Base-by-base conservation (phyloP, 1,284 basidiomycete genomes). In the Cryptococcus wingfieldii region DNA sequence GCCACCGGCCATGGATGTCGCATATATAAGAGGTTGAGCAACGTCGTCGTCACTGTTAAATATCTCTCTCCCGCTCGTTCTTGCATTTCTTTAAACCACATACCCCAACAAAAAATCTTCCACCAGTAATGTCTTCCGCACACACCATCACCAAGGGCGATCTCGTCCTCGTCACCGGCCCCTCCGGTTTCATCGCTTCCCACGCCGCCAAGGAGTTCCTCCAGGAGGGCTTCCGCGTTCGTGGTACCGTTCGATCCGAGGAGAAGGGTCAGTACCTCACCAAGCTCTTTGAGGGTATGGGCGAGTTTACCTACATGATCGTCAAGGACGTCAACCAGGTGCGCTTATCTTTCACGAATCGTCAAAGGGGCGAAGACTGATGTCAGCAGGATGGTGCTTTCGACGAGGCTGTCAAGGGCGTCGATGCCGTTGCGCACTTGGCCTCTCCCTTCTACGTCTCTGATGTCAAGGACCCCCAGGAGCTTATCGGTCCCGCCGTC, bases 401-500 rank as follows among this genome's bases (percentile, higher is more conserved):
- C 62, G 84, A 87, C 65, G 81, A 84, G 45, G 84, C 83, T 0
- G 83, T 87, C 37, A 82, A 83, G 65, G 85, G 79, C 8, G 81
- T 87, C 5, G 82, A 85, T 61, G 85, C 78, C 2, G 82, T 87
- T 18, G 65, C 70, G 18, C 56, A 60, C 50, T 52, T 64, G 45
- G 64, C 64, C 45, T 60, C 59, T 7, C 69, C 68, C 0, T 73
- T 73, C 70, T 66, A 73, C 64, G 59, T 66, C 55, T 57, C 47
- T 13, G 56, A 69, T 46, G 66, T 66, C n/a, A 60, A 75, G 23
- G 69, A 72, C 51, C 70, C 72, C 31, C 61, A 75, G 28, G 83
- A 84, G 50, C 67, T 86, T n/a, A 81, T 87, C 65, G 72, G 72
- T 3, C 86, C 86, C 1, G 86, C 86, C 5, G 78, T 87, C 10